Base-by-base conservation (phyloP, 2,329 filamentous ascomycete genomes). In the Pezicula rhizophila region DNA sequence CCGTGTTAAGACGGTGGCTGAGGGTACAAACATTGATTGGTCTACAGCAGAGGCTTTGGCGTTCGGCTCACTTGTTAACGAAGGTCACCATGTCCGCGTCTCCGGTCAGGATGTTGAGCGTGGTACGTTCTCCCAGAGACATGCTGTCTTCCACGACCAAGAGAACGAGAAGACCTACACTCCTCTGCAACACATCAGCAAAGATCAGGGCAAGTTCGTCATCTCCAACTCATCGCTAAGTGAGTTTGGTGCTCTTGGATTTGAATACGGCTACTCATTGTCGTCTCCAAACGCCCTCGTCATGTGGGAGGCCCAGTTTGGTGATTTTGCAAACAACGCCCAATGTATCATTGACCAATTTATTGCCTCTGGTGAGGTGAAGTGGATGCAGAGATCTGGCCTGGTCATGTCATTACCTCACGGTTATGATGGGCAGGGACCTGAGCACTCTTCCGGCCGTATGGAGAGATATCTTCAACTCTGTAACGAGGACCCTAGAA, bases 311-410 rank as follows among this genome's bases (percentile, higher is more conserved):
- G 93, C 93, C 34, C 93, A 99, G 71, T 99, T 99, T 64, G 93
- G 93, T 77, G 93, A 99, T 72, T 99, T 99, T 64, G 93, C 93
- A 78, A 99, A 99, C 80, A 99, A 96, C 65, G 92, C 93, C 39
- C 93, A 99, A 73, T 95, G 90, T 69, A 95, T 99, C 70, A 95
- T 99, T 65, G 93, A 99, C 69, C 93, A 99, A 72, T 99, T 99
- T 73, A 85, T 99, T 61, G 92, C 93, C 45, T 96, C 93, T 54
- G 93, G 93, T 66, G 93, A 99, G 74, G 85, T 88, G 57, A 99
- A 99, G 76, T 99, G 93, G 93, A 86, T 97, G 72, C 93, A 99
- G 76, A 86, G 93, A 70, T 96, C 91, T 47, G 93, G 93, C 64
- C 82, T 99, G 45, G 89, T 99, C 60, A 87, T 97, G 80, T 96